Conservation (phyloP, 176 grass and related monocot species). For the Saccharum spontaneum region DNA sequence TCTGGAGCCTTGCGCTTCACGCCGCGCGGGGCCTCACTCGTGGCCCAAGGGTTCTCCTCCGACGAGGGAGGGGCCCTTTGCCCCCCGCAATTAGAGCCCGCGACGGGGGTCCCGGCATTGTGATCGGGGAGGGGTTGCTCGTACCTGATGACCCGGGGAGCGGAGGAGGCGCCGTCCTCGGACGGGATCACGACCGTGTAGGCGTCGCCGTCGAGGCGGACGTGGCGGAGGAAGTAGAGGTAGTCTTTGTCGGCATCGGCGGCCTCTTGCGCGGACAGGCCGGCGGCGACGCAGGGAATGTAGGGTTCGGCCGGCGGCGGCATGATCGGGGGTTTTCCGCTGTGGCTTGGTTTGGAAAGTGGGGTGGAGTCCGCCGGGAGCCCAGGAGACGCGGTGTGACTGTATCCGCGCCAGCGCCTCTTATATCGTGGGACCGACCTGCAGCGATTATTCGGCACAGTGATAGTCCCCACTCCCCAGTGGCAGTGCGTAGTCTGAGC, state of each 20-base stretch:
- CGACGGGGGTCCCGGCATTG: background rate
- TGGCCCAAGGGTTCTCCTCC: background rate
- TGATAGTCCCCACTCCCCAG: too few species aligned
- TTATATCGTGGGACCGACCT: background rate
- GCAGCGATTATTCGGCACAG: background rate
- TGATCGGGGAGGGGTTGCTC: background rate
- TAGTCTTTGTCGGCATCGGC: constrained; percentile 28
- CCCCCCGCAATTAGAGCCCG: too few species aligned
- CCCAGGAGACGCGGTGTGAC: background rate
- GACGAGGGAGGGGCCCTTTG: background rate
- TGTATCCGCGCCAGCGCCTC: background rate
- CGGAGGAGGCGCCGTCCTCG: constrained; percentile 11
- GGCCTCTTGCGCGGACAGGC: background rate
- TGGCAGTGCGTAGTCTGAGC: too few species aligned
- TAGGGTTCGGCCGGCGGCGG: background rate
- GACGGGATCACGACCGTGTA: constrained; percentile 25
- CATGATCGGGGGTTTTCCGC: background rate
- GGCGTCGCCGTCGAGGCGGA: constrained; percentile 13
- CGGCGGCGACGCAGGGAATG: background rate
- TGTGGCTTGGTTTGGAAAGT: background rate
- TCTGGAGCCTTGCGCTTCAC: background rate
- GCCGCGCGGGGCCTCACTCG: background rate
- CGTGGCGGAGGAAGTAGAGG: constrained; percentile 37
- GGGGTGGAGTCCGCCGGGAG: background rate
- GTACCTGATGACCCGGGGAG: constrained; percentile 26